Evolutionary conservation across 2,329 filamentous ascomycete species (phyloP).

Genomic region (Gremmenia infestans): DNA sequence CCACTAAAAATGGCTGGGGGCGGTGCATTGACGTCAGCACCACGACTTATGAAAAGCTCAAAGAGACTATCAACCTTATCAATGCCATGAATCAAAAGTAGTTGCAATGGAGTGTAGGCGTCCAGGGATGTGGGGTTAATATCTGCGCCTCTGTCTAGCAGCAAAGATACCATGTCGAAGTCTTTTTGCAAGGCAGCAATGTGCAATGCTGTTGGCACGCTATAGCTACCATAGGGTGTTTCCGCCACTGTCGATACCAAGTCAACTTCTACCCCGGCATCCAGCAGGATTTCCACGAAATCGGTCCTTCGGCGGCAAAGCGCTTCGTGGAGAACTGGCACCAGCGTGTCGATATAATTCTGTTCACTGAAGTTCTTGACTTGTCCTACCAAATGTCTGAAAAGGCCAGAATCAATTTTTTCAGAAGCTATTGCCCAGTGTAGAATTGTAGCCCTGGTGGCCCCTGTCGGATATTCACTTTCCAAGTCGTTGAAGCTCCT

Average conservation of each 20-base stretch:
- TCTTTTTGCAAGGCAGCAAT: background rate
- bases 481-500: no score
- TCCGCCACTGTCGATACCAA: background rate
- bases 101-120: background rate
- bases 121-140: background rate
- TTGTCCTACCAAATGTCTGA: background rate
- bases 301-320: background rate
- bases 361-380: background rate
- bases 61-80: background rate
- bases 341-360: background rate
- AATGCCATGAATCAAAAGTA: background rate
- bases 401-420: background rate
- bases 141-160: background rate
- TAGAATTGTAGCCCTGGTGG: background rate
- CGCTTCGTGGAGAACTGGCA: background rate
- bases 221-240: rapidly evolving
- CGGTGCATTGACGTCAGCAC: background rate
- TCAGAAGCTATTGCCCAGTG: background rate
- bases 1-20: background rate
- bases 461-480: no score
- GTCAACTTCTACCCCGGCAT: background rate
- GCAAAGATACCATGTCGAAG: background rate
- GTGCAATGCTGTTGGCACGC: background rate
- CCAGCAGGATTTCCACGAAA: background rate
- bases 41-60: background rate